A percentile compares a stretch with the other conserved stretches of the same genome.
These are phyloP conservation scores for Skeletonema potamos DNA, from an alignment of 108 stramenopile species.

Conservation along the genomic window DNA sequence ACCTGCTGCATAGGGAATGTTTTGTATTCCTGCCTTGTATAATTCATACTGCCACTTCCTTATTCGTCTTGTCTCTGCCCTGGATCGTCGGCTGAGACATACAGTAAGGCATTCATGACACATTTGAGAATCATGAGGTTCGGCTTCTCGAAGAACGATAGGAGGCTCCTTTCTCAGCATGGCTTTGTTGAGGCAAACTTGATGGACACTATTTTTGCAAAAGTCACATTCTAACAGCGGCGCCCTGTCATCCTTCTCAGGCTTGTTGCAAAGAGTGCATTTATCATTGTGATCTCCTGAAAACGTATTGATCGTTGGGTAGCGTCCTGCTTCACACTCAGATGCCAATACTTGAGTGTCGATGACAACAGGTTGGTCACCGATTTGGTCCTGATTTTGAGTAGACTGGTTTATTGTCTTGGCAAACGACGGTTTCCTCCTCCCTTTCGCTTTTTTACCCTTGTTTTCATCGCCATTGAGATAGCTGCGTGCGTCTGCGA, in stretches of 20 bases:
- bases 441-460: neutral
- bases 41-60: conserved; percentile 58
- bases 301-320: conserved; percentile 73
- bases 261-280: conserved; percentile 59
- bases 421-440: neutral
- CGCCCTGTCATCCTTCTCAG: conserved; percentile 20
- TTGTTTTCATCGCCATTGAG: neutral
- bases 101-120: conserved; percentile 66
- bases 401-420: neutral
- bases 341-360: conserved; percentile 66
- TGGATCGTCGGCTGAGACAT: conserved; percentile 48
- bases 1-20: conserved; percentile 33
- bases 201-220: conserved; percentile 66
- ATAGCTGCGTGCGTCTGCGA: neutral
- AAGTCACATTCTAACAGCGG: conserved; percentile 65
- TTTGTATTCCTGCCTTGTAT: conserved; percentile 28
- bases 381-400: neutral
- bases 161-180: conserved; percentile 40
- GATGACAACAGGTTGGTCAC: conserved; percentile 49
- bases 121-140: conserved; percentile 76
- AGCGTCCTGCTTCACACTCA: conserved; percentile 73
- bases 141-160: conserved; percentile 59
- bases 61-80: conserved; percentile 72
- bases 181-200: conserved; percentile 55
- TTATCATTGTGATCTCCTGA: conserved; percentile 42